A percentile compares a stretch with the other conserved stretches of the same genome.
Conservation (phyloP, 2,329 filamentous ascomycete species). For the Colletotrichum higginsianum region DNA sequence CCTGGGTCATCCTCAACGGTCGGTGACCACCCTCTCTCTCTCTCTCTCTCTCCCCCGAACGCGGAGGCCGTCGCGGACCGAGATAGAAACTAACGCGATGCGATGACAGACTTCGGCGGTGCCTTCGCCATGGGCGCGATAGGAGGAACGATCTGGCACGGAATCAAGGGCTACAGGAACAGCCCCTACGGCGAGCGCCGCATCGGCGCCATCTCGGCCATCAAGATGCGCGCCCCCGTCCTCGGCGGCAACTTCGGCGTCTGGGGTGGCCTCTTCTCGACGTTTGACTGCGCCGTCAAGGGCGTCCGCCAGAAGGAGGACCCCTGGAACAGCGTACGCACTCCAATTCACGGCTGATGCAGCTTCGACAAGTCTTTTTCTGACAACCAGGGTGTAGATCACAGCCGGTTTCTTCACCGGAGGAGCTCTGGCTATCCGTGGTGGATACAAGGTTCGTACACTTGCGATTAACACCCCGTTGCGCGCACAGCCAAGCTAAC, state of each 20-base stretch:
- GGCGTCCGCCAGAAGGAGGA: conserved; percentile 96
- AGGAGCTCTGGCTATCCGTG: conserved; percentile 90
- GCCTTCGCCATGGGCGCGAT: conserved; percentile 95
- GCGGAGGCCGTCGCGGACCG: too few relatives aligned
- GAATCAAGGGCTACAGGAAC: conserved; percentile 94
- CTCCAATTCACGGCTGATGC: not conserved
- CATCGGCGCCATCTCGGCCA: conserved; percentile 95
- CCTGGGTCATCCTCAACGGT: conserved; percentile 92
- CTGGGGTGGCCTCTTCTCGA: conserved; percentile 94
- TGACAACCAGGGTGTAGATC: conserved; percentile 63
- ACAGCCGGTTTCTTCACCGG: conserved; percentile 98
- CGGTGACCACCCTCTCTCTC: not conserved
- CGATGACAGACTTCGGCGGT: conserved; percentile 82
- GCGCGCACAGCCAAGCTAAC: not conserved
- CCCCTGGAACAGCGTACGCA: conserved; percentile 75
- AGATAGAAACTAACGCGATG: not conserved
- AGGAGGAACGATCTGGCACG: conserved; percentile 92
- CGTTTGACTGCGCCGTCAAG: conserved; percentile 97
- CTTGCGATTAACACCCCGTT: too few relatives aligned
- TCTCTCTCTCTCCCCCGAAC: too few relatives aligned
- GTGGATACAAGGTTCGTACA: conserved; percentile 77
- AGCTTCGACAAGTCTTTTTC: not conserved
- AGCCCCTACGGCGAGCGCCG: conserved; percentile 93
- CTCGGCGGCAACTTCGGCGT: conserved; percentile 98
- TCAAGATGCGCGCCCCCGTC: conserved; percentile 97